These are phyloP conservation scores for Phytophthora fragariaefolia DNA, from an alignment of 352 stramenopile species.

Conservation along the genomic window DNA sequence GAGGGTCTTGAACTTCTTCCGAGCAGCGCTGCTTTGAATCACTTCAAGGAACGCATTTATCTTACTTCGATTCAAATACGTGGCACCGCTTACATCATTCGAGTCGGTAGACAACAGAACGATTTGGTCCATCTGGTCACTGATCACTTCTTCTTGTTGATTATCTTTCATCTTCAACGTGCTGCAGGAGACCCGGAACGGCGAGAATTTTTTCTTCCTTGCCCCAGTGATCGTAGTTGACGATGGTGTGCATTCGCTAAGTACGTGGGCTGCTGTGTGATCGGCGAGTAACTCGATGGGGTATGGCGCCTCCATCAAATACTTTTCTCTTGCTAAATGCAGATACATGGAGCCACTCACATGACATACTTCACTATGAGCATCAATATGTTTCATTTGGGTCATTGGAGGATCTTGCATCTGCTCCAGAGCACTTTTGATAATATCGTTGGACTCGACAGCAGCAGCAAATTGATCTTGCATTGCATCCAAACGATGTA, in stretches of 20 bases:
- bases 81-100: constrained; percentile 46
- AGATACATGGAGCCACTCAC: constrained; percentile 37
- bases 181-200: constrained; percentile 37
- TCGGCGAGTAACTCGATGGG: constrained; percentile 53
- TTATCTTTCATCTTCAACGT: constrained; percentile 27
- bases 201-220: constrained; percentile 40
- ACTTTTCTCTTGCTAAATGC: constrained; percentile 52
- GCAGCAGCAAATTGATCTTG: constrained; percentile 54
- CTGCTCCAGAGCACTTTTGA: constrained; percentile 55
- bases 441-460: constrained; percentile 59
- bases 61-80: constrained; percentile 69
- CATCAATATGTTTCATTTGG: neutral
- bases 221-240: constrained; percentile 3
- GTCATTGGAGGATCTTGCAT: constrained; percentile 26
- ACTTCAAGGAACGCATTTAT: constrained; percentile 69
- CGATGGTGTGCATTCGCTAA: constrained; percentile 35
- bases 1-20: constrained; percentile 55
- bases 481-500: constrained; percentile 55
- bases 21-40: constrained; percentile 49
- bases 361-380: constrained; percentile 2
- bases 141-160: constrained; percentile 18
- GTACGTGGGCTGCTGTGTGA: constrained; percentile 42
- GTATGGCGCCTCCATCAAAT: constrained; percentile 54
- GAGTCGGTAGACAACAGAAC: constrained; percentile 39
- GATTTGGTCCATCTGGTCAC: constrained; percentile 19